Percentiles rank a stretch among this genome's conserved stretches.
Evolutionary conservation across 768 basidiomycete genomes (phyloP).

Genomic region (Termitomyces sp.): DNA sequence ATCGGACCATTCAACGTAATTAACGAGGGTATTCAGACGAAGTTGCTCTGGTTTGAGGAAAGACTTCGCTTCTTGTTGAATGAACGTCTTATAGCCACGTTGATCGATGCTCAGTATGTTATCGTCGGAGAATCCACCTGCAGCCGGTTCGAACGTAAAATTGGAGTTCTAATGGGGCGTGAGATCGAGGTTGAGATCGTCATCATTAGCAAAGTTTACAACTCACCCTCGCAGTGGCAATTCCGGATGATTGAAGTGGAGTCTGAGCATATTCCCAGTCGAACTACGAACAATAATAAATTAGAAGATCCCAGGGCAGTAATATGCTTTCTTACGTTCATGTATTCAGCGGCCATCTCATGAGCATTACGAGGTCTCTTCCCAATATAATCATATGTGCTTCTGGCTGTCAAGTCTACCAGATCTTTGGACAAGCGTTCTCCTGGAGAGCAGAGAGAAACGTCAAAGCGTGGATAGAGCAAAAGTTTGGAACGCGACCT

Average conservation of each 20-base stretch:
- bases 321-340: too few species aligned
- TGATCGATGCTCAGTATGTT: not conserved
- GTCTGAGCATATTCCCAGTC: constrained; percentile 52
- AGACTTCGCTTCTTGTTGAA: not conserved
- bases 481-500: not conserved
- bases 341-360: too few species aligned
- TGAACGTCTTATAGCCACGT: not conserved
- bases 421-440: constrained; percentile 38
- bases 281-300: constrained; percentile 21
- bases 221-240: constrained; percentile 20
- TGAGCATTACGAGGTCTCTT: constrained; percentile 33
- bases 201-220: not conserved
- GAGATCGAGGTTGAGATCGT: not conserved
- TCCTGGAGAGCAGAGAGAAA: constrained; percentile 28
- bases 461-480: not conserved
- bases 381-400: constrained; percentile 54
- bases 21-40: not conserved
- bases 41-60: not conserved
- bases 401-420: constrained; percentile 51
- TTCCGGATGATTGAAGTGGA: constrained; percentile 54
- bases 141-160: not conserved
- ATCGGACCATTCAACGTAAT: not conserved
- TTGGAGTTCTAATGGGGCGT: not conserved
- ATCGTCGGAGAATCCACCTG: not conserved
- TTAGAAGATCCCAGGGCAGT: too few species aligned